These are phyloP conservation scores for Mortierella sp. DNA, from an alignment of 371 early-diverging fungal species.

Conservation along the genomic window DNA sequence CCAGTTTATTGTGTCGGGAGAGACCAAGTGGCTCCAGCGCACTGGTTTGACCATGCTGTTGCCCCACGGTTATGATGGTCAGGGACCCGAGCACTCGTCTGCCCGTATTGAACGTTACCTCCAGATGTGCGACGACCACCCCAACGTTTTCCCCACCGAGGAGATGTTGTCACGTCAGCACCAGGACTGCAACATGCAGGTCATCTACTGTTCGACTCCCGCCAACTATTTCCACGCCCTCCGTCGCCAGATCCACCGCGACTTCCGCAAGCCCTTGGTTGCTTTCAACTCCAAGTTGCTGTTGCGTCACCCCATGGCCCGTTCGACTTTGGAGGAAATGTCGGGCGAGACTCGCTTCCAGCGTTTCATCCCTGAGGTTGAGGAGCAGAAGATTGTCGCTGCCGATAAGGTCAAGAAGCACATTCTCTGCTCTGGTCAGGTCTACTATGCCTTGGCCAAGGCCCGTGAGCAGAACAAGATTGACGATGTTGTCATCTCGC, in stretches of 20 bases:
- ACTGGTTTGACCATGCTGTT: conserved; percentile 93
- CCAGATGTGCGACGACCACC: conserved; percentile 95
- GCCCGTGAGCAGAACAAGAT: conserved; percentile 92
- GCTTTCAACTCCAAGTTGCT: conserved; percentile 93
- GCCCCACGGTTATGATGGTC: conserved; percentile 98
- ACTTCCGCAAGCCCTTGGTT: conserved; percentile 97
- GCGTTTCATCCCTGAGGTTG: conserved; percentile 92
- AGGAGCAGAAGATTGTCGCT: conserved; percentile 75
- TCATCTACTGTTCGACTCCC: conserved; percentile 95
- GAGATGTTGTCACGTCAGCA: conserved; percentile 90
- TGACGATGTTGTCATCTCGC: conserved; percentile 90
- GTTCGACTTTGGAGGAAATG: conserved; percentile 89
- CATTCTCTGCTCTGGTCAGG: conserved; percentile 96
- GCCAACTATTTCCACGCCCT: conserved; percentile 97
- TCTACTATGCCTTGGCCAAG: conserved; percentile 92
- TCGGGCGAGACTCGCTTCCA: conserved; percentile 87
- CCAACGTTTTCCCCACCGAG: conserved; percentile 85
- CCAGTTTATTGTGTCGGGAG: conserved; percentile 88
- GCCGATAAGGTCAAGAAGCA: conserved; percentile 89
- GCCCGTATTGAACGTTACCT: conserved; percentile 96
- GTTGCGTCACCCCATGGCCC: conserved; percentile 94
- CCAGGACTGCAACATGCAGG: conserved; percentile 98
- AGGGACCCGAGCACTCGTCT: conserved; percentile 98
- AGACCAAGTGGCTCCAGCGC: conserved; percentile 98
- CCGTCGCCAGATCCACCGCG: conserved; percentile 96